phyloP scores from a whole-genome alignment of 495 filamentous ascomycete species.

The Chaetomium cochliodes region DNA sequence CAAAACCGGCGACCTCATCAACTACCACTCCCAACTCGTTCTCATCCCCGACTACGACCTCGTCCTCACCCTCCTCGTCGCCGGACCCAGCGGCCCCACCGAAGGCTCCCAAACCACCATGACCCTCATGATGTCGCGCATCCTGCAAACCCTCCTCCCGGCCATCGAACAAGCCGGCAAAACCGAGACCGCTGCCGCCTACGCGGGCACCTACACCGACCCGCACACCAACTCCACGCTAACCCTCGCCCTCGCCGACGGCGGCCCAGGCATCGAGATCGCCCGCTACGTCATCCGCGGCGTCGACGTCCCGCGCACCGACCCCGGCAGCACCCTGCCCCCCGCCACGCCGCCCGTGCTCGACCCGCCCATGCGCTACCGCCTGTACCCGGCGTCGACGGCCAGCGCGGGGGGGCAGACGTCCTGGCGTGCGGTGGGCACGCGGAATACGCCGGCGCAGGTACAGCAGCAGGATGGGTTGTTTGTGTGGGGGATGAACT shows the following conservation, averaged over 20 bases:
- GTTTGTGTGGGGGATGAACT: slow-evolving; percentile 28
- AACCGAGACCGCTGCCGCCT: slow-evolving; percentile 37
- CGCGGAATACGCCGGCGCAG: slow-evolving; percentile 24
- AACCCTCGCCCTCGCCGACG: slow-evolving; percentile 43
- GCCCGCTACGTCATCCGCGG: background rate
- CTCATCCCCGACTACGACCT: slow-evolving; percentile 54
- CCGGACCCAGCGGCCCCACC: slow-evolving; percentile 25
- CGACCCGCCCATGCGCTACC: slow-evolving; percentile 1
- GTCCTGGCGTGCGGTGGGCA: slow-evolving; percentile 19
- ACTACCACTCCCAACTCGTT: slow-evolving; percentile 48
- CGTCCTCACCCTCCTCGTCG: slow-evolving; percentile 50
- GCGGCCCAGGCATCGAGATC: slow-evolving; percentile 22
- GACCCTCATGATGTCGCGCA: slow-evolving; percentile 33
- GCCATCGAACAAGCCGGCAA: slow-evolving; percentile 49
- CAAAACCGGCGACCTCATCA: slow-evolving; percentile 51
- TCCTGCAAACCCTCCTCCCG: slow-evolving; percentile 42
- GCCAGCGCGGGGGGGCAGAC: background rate
- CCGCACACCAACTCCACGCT: slow-evolving; percentile 43
- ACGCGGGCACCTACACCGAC: slow-evolving; percentile 44
- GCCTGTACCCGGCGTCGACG: background rate
- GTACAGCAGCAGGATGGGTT: slow-evolving; percentile 26
- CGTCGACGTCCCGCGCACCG: background rate
- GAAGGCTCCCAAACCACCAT: slow-evolving; percentile 31
- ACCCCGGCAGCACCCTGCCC: slow-evolving; percentile 2
- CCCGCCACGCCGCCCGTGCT: background rate